Conservation (phyloP, 1,284 basidiomycete genomes). For the Paramarasmius palmivorus region DNA sequence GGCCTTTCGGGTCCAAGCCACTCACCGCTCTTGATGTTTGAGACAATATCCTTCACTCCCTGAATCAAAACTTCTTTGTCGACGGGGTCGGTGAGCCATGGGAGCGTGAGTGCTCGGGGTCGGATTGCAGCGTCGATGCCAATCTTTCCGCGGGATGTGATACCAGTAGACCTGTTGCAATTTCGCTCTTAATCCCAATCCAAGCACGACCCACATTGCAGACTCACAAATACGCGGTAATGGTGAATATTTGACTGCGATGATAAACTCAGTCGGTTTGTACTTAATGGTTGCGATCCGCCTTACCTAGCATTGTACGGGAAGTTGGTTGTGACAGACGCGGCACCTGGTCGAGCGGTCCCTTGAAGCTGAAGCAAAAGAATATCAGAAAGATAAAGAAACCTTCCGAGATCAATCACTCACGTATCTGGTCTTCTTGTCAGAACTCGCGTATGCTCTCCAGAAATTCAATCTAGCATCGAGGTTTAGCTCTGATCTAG, state of each 20-base stretch:
- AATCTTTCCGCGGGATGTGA: constrained; percentile 62
- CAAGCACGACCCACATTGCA: constrained; percentile 1
- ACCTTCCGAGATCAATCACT: constrained; percentile 15
- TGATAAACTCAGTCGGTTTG: neutral
- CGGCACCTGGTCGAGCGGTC: constrained; percentile 64
- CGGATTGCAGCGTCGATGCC: constrained; percentile 56
- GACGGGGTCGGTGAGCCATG: constrained; percentile 58
- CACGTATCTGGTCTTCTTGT: constrained; percentile 51
- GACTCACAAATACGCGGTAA: constrained; percentile 54
- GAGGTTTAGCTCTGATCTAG: neutral
- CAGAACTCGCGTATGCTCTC: constrained; percentile 49
- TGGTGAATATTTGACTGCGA: constrained; percentile 55
- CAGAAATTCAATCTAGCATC: constrained; percentile 58
- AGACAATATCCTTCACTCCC: constrained; percentile 49
- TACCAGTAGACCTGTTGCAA: constrained; percentile 46
- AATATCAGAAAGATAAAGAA: neutral
- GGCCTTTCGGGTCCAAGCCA: constrained; percentile 9
- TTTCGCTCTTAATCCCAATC: constrained; percentile 9
- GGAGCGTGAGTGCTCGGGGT: constrained; percentile 47
- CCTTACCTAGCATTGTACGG: constrained; percentile 48
- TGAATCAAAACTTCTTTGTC: constrained; percentile 53
- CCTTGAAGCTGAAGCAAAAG: constrained; percentile 49
- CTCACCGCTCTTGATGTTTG: constrained; percentile 39
- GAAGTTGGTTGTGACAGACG: constrained; percentile 47
- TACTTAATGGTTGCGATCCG: neutral